Percentiles rank a stretch among this genome's conserved stretches.
Conservation (phyloP, 2,329 filamentous ascomycete genomes). For the Colletotrichum plurivorum region DNA sequence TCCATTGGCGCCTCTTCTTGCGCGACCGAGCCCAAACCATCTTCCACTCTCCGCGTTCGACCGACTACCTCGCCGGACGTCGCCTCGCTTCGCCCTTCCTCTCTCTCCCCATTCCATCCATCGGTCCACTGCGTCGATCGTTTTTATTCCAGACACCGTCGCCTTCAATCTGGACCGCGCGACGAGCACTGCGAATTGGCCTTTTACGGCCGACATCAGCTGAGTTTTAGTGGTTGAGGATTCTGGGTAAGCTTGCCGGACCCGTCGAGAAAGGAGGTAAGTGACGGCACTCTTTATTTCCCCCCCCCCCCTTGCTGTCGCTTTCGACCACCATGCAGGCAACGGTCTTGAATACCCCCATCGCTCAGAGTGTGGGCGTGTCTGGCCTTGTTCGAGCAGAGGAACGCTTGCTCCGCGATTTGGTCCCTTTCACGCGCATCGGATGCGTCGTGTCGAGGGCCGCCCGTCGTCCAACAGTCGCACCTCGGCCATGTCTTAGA, state of each 20-base stretch:
- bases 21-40: constrained; percentile 41
- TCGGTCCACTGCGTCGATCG: constrained; percentile 35
- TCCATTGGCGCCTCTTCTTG: constrained; percentile 40
- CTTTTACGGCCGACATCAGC: constrained; percentile 46
- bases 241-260: constrained; percentile 43
- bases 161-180: constrained; percentile 37
- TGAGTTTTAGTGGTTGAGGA: constrained; percentile 46
- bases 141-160: constrained; percentile 17
- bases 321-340: not conserved
- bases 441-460: constrained; percentile 18
- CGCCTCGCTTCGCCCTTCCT: constrained; percentile 27
- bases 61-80: constrained; percentile 35
- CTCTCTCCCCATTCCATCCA: constrained; percentile 34
- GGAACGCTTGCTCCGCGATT: constrained; percentile 14
- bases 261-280: constrained; percentile 38
- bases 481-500: constrained; percentile 42
- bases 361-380: constrained; percentile 4
- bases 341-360: not conserved
- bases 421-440: constrained; percentile 18
- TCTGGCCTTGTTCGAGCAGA: constrained; percentile 10
- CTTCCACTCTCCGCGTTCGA: constrained; percentile 40
- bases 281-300: constrained; percentile 31
- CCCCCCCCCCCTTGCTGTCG: not conserved
- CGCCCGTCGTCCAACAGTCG: constrained; percentile 6
- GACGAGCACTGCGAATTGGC: constrained; percentile 40